These are phyloP conservation scores for Chlorophyllum brunneum DNA, from an alignment of 768 basidiomycete genomes.

Conservation along the genomic window DNA sequence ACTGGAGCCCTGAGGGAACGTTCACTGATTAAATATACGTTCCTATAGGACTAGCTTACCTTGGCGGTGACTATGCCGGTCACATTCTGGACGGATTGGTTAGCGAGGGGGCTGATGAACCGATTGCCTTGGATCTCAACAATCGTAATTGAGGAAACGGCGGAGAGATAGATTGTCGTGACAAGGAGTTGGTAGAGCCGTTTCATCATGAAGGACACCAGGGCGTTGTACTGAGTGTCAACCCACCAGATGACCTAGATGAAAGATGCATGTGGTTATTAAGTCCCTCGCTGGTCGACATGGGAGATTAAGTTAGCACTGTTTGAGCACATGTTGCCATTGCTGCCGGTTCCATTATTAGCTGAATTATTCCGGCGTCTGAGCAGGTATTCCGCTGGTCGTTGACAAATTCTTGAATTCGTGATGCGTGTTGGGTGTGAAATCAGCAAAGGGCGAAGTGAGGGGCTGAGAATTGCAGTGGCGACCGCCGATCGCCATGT, in stretches of 20 bases:
- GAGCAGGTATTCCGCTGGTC: not conserved
- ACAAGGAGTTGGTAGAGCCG: constrained; percentile 28
- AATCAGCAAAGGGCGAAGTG: too few species aligned
- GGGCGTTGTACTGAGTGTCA: constrained; percentile 4
- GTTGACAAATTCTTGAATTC: not conserved
- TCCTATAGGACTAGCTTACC: constrained; percentile 23
- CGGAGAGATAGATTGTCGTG: constrained; percentile 25
- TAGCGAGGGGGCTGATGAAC: constrained; percentile 42
- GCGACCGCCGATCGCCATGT: too few species aligned
- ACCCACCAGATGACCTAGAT: constrained; percentile 16
- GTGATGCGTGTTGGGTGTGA: too few species aligned
- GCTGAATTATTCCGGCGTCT: constrained; percentile 2
- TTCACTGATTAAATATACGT: too few species aligned
- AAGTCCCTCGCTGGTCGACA: constrained; percentile 11
- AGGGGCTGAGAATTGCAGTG: too few species aligned
- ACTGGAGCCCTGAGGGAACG: constrained; percentile 36
- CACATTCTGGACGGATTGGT: constrained; percentile 42
- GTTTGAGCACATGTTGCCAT: constrained; percentile 21
- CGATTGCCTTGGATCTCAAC: constrained; percentile 52
- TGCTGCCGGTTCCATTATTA: constrained; percentile 10
- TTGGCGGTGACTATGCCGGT: constrained; percentile 52
- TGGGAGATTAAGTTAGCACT: constrained; percentile 18
- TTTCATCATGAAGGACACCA: constrained; percentile 23
- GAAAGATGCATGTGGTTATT: constrained; percentile 8
- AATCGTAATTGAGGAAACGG: constrained; percentile 31